Evolutionary conservation across 176 grass and related monocot genomes (phyloP), one percentile per base, ranked within the genome.

Genomic region (Carex parvula): DNA sequence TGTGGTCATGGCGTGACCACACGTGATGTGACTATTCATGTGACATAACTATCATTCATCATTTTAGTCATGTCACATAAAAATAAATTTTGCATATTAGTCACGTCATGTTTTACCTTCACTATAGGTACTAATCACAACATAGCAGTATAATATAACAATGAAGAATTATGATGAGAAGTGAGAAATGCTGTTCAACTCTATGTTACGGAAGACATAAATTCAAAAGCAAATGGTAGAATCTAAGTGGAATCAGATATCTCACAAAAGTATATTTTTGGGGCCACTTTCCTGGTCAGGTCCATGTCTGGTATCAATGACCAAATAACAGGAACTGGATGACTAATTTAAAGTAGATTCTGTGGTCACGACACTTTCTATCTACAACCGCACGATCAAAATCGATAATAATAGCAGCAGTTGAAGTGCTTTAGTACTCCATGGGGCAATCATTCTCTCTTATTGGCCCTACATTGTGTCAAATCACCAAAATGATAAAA

Each of bases 181-280:
- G 12, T 54, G 8, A 46, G 18, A 44, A 44, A 17, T 71, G 50
- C 22, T 54, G 50, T 32, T 24, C 1, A 30, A 16, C 24, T 56
- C 5, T 33, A 8, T 77, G 46, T 77, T 56, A 32, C 18, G 78
- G 11, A 73, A 78, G 42, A 46, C 8, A 21, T 26, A 21, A 12
- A 62, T 42, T 60, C 13, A 60, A 60, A 22, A 78, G 80, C 59
- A 68, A 68, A 24, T 30, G 83, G 13, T 65, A 62, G 70, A 85
- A 85, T 85, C 83, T 85, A 16, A 60, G 57, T 60, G 70, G 83
- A 78, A 85, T 78, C 58, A 79, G 52, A 76, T 69, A 64, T 85
- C 80, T 68, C 61, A 46, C 18, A 54, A 85, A 85, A 64, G 70
- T 77, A 44, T 35, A 78, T 78, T 46, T 35, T 4, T 71, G 26